phyloP scores from a whole-genome alignment of 2,329 filamentous ascomycete genomes.

The Cyanodermella asteris region DNA sequence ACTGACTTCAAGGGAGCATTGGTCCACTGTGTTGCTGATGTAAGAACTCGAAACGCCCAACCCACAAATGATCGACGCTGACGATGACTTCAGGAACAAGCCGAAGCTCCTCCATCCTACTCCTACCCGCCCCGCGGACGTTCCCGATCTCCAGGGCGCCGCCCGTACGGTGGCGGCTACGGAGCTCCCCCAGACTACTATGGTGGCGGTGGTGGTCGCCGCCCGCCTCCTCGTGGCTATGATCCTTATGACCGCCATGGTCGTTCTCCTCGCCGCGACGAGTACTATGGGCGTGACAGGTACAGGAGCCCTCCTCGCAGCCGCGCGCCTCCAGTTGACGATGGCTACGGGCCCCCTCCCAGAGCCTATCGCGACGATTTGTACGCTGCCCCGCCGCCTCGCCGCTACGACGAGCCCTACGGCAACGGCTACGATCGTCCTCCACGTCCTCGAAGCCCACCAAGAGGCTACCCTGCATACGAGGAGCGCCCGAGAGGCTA shows the following conservation, averaged over 20 bases:
- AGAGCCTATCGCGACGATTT: constrained; percentile 53
- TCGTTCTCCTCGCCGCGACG: constrained; percentile 57
- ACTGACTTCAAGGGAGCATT: constrained; percentile 79
- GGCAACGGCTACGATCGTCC: constrained; percentile 33
- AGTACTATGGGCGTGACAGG: constrained; percentile 61
- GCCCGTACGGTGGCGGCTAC: constrained; percentile 35
- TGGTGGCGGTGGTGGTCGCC: constrained; percentile 44
- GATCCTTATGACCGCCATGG: constrained; percentile 59
- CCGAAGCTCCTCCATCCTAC: constrained; percentile 49
- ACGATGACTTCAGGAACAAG: constrained; percentile 39
- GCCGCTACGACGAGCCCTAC: constrained; percentile 39
- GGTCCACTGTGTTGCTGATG: constrained; percentile 73
- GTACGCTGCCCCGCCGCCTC: constrained; percentile 37
- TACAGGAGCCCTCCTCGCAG: constrained; percentile 65
- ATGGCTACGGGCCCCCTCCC: constrained; percentile 47
- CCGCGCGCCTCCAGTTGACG: constrained; percentile 41
- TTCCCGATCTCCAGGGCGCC: constrained; percentile 53
- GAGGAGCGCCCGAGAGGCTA: constrained; percentile 23
- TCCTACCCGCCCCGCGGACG: constrained; percentile 53
- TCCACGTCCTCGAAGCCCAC: constrained; percentile 16
- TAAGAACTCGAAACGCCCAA: constrained; percentile 25
- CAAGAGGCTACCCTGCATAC: constrained; percentile 20
- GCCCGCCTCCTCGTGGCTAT: constrained; percentile 51
- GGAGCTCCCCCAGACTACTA: constrained; percentile 51
- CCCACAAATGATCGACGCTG: constrained; percentile 7